phyloP scores from a whole-genome alignment of 2,329 filamentous ascomycete genomes.

The Fusarium sacchari region DNA sequence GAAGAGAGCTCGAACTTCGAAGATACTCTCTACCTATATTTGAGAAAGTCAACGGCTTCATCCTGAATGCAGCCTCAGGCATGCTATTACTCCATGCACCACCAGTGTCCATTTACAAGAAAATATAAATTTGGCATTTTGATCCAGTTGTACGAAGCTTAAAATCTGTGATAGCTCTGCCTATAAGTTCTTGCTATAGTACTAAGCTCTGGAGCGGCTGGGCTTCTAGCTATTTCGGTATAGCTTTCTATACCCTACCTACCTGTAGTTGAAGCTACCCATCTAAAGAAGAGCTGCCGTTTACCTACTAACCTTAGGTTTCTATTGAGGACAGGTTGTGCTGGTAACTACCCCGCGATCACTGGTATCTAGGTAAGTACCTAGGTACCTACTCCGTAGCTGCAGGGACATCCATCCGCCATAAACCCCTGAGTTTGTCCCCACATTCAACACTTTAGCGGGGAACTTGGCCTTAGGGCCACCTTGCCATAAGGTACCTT shows the following conservation, averaged over 20 bases:
- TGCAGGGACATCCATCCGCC: constrained; percentile 20
- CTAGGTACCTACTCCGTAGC: neutral
- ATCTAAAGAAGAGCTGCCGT: neutral
- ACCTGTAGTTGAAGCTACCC: neutral
- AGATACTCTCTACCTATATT: neutral
- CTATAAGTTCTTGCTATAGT: neutral
- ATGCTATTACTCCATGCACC: neutral
- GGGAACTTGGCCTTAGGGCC: constrained; percentile 45
- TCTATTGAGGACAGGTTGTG: neutral
- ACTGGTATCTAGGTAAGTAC: neutral
- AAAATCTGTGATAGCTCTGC: neutral
- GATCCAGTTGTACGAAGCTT: neutral
- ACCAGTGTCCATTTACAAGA: neutral
- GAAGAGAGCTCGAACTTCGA: neutral
- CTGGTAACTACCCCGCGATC: constrained; percentile 43
- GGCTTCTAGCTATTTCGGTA: neutral
- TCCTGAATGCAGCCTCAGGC: constrained; percentile 2
- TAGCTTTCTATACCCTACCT: neutral
- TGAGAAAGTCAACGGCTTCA: neutral
- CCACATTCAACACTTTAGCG: constrained; percentile 41
- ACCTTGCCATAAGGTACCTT: constrained; percentile 50
- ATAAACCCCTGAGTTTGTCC: constrained; percentile 36
- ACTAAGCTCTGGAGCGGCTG: neutral
- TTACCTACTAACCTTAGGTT: too few species aligned
- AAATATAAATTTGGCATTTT: neutral